A percentile compares a stretch with the other conserved stretches of the same genome.
phyloP scores from a whole-genome alignment of 768 basidiomycete species.

The Pisolithus microcarpus region DNA sequence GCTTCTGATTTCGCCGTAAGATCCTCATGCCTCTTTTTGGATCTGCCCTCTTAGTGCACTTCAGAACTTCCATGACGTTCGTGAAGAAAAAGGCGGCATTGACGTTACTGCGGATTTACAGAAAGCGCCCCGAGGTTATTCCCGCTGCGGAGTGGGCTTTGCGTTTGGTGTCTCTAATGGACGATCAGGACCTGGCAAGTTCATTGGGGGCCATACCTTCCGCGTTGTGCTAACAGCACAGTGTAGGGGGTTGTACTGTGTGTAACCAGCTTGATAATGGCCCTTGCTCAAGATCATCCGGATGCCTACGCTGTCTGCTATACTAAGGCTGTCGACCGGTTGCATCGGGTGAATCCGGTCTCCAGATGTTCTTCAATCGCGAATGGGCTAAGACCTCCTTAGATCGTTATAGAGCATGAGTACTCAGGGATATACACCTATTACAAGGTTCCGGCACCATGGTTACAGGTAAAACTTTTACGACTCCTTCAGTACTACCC shows the following conservation, averaged over 20 bases:
- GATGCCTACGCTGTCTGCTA: slow-evolving; percentile 90
- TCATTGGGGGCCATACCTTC: neutral
- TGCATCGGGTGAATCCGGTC: slow-evolving; percentile 56
- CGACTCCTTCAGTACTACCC: slow-evolving; percentile 93
- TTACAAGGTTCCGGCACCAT: slow-evolving; percentile 95
- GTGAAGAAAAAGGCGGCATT: slow-evolving; percentile 99
- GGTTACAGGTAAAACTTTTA: slow-evolving; percentile 94
- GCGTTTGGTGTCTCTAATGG: slow-evolving; percentile 92
- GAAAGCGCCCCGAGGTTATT: slow-evolving; percentile 93
- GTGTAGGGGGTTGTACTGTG: slow-evolving; percentile 87
- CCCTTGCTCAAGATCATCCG: slow-evolving; percentile 88
- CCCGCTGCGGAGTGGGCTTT: slow-evolving; percentile 94
- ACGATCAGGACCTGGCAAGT: slow-evolving; percentile 76
- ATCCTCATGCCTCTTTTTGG: slow-evolving; percentile 6
- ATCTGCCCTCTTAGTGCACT: slow-evolving; percentile 10
- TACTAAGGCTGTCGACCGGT: slow-evolving; percentile 86
- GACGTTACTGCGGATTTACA: slow-evolving; percentile 85
- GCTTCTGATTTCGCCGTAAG: slow-evolving; percentile 88
- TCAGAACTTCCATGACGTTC: slow-evolving; percentile 86
- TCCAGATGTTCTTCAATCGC: slow-evolving; percentile 1
- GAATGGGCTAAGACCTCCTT: slow-evolving; percentile 5
- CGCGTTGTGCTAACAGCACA: slow-evolving; percentile 1
- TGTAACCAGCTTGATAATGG: slow-evolving; percentile 88
- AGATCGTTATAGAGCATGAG: slow-evolving; percentile 91
- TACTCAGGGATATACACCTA: slow-evolving; percentile 88